Evolutionary conservation across 1,284 basidiomycete species (phyloP), one percentile per base, ranked within the genome.

Genomic region (Sutorius eximius): DNA sequence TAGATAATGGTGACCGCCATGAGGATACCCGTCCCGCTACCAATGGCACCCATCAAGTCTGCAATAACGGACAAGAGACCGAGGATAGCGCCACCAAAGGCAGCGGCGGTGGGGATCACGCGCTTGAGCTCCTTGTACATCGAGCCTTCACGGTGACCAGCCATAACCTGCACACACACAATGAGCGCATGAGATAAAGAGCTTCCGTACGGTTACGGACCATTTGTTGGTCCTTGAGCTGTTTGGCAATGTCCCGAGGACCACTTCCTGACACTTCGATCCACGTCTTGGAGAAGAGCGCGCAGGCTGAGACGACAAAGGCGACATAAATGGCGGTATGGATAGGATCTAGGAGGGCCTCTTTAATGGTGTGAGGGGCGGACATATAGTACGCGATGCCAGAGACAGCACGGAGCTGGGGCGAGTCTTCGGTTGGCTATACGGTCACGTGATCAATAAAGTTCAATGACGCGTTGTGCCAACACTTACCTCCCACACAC

Each of bases 61-160:
- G 96, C 96, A 24, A 85, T 82, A 52, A 99, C 95, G n/a, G 91
- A 93, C 20, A 98, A 79, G 22, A 97, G 78, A 46, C 96, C 96
- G 32, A 98, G 89, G 57, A 95, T 91, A 27, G 95, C 97, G 52
- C 96, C 96, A 56, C 96, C 97, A 61, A 98, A 93, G 2, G 95
- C 93, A 15, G 96, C 96, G 9, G 97, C 96, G 18, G 95, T 98
- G 1, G 96, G 96, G 61, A 99, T 97, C 61, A 98, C 89, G 45
- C 94, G 85, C 82, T 98, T 99, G 60, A 98, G 85, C 72, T 98
- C 96, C 81, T 98, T 98, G 83, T 98, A 98, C 93, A 98, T 97
- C 29, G 88, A 91, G 34, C 91, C 94, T 71, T 98, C 96, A 61
- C 95, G 88, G 73, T 98, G 95, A 54, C 96, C 95, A 24, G 95